These are phyloP conservation scores for Delitschia confertaspora DNA, from an alignment of 495 filamentous ascomycete species.

Conservation along the genomic window DNA sequence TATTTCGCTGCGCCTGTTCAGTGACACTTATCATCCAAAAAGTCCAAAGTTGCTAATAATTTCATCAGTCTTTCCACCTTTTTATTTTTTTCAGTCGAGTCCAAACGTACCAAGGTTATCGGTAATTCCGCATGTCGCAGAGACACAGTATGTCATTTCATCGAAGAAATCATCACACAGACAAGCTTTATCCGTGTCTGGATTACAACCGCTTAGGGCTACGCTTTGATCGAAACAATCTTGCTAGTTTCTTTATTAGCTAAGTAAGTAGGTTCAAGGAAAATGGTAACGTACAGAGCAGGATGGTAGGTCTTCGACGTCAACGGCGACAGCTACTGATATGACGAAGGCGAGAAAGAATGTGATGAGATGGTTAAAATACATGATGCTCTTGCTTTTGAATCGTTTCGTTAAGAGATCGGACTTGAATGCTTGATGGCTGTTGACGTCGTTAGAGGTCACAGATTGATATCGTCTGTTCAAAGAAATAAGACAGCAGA, in stretches of 20 bases:
- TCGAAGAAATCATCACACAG: slow-evolving; percentile 18
- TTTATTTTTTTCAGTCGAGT: too few species aligned
- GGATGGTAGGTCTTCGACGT: not conserved
- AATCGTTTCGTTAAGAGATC: too few species aligned
- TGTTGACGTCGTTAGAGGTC: not conserved
- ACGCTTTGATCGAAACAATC: slow-evolving; percentile 17
- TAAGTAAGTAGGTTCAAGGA: not conserved
- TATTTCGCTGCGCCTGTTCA: too few species aligned
- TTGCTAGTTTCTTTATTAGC: slow-evolving; percentile 11
- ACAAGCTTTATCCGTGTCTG: slow-evolving; percentile 12
- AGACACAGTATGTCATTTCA: slow-evolving; percentile 4
- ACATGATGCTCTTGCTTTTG: too few species aligned
- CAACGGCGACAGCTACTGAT: not conserved
- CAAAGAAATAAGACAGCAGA: slow-evolving; percentile 1
- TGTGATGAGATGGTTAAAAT: too few species aligned
- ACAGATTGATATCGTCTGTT: not conserved
- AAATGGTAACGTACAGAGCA: slow-evolving; percentile 7
- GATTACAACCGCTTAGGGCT: slow-evolving; percentile 8
- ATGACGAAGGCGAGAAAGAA: not conserved
- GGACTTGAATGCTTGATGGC: too few species aligned
- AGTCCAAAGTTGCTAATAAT: too few species aligned
- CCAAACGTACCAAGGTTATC: slow-evolving; percentile 20
- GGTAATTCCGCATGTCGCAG: slow-evolving; percentile 1
- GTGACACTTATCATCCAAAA: too few species aligned
- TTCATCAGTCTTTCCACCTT: too few species aligned